Conservation (phyloP, 495 filamentous ascomycete genomes). For the Symbiotaphrina buchneri region DNA sequence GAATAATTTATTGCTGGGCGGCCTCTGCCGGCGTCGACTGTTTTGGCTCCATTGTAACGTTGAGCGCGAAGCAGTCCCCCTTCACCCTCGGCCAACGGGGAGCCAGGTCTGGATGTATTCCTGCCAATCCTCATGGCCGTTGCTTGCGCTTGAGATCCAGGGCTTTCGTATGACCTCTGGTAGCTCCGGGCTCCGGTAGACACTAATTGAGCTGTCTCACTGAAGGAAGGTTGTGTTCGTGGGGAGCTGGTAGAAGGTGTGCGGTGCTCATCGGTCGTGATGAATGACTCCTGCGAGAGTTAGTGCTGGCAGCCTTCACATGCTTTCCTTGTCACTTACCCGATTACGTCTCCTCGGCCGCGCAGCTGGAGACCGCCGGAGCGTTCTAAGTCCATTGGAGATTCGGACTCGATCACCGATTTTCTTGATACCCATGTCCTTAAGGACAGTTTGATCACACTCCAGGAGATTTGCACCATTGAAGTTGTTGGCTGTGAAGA, state of each 20-base stretch:
- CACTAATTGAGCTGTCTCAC: conserved; percentile 17
- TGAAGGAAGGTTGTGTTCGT: conserved; percentile 28
- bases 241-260: conserved; percentile 46
- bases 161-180: too few relatives aligned
- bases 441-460: conserved; percentile 86
- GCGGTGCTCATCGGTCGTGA: conserved; percentile 35
- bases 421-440: conserved; percentile 97
- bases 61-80: conserved; percentile 17
- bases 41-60: conserved; percentile 26
- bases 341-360: conserved; percentile 72
- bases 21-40: conserved; percentile 23
- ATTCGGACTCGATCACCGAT: conserved; percentile 94
- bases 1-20: conserved; percentile 30
- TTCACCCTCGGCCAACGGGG: conserved; percentile 38
- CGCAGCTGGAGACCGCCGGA: conserved; percentile 64
- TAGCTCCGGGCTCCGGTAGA: too few relatives aligned
- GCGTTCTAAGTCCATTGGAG: conserved; percentile 76
- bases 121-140: conserved; percentile 24
- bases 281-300: conserved; percentile 41
- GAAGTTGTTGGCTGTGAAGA: conserved; percentile 58
- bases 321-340: conserved; percentile 30
- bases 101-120: conserved; percentile 37
- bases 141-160: too few relatives aligned
- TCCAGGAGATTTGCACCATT: conserved; percentile 91
- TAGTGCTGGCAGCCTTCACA: conserved; percentile 15